phyloP scores from a whole-genome alignment of 225 moss, liverwort and hornwort genomes.

The Neckera pumila region DNA sequence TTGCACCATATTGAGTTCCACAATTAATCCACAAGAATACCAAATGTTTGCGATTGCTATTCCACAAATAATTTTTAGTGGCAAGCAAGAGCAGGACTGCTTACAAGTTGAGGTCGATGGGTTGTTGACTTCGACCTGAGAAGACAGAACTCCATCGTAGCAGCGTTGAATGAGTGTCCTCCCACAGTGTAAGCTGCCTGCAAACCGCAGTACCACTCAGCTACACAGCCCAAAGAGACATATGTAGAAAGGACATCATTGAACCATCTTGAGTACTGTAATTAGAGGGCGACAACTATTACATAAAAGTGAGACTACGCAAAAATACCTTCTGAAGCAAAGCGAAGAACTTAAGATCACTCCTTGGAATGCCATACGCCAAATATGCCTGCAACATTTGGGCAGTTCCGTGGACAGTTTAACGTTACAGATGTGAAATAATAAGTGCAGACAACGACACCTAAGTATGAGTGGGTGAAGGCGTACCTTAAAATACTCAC shows the following conservation, averaged over 20 bases:
- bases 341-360: conserved; percentile 72
- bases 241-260: not conserved
- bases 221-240: not conserved
- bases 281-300: not conserved
- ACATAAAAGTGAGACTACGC: not conserved
- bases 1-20: not conserved
- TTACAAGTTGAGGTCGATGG: conserved; percentile 78
- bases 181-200: conserved; percentile 91
- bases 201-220: not conserved
- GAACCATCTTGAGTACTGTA: not conserved
- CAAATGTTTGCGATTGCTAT: not conserved
- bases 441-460: not conserved
- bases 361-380: conserved; percentile 76
- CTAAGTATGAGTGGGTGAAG: not conserved
- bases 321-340: conserved; percentile 68
- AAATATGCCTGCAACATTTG: conserved; percentile 63
- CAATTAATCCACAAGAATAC: not conserved
- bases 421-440: not conserved
- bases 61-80: not conserved
- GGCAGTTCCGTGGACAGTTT: not conserved
- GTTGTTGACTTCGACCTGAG: conserved; percentile 52
- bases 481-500: not conserved
- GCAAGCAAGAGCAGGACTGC: not conserved
- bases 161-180: conserved; percentile 70
- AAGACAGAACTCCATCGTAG: conserved; percentile 65